These are phyloP conservation scores for Botrytis fragariae DNA, from an alignment of 2,329 filamentous ascomycete species.

Conservation along the genomic window DNA sequence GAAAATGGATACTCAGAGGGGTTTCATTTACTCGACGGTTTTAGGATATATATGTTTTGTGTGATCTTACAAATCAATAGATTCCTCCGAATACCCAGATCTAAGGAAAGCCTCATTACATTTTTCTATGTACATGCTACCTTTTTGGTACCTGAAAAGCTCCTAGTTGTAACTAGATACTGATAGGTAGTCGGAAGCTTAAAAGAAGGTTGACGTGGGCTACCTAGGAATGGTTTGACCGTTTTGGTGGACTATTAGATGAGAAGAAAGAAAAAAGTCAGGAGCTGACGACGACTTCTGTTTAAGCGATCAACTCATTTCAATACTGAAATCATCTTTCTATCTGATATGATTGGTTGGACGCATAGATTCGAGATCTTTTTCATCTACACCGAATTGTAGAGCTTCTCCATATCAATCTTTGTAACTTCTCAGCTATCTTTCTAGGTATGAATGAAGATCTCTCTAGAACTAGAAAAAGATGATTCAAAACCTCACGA, in stretches of 20 bases:
- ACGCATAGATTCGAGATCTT: not conserved
- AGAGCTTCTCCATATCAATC: not conserved
- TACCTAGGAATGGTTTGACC: not conserved
- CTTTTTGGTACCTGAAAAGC: not conserved
- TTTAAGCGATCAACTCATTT: not conserved
- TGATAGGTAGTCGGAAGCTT: not conserved
- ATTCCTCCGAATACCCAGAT: not conserved
- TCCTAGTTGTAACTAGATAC: not conserved
- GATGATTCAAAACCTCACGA: not conserved
- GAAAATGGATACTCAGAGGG: not conserved
- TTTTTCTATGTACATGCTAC: not conserved
- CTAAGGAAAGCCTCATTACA: not conserved
- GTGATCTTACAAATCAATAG: not conserved
- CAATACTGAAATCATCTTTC: not conserved
- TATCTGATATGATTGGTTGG: not conserved
- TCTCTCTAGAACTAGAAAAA: not conserved
- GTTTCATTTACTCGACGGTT: not conserved
- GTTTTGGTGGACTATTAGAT: not conserved
- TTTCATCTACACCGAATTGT: not conserved
- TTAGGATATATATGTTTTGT: not conserved
- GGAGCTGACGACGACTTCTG: constrained; percentile 18
- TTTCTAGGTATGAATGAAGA: not conserved
- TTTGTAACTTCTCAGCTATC: not conserved
- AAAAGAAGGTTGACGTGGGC: constrained; percentile 1
- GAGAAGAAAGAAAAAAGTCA: not conserved